These are phyloP conservation scores for Holtermanniella nyarrowii DNA, from an alignment of 768 basidiomycete genomes.

Conservation along the genomic window DNA sequence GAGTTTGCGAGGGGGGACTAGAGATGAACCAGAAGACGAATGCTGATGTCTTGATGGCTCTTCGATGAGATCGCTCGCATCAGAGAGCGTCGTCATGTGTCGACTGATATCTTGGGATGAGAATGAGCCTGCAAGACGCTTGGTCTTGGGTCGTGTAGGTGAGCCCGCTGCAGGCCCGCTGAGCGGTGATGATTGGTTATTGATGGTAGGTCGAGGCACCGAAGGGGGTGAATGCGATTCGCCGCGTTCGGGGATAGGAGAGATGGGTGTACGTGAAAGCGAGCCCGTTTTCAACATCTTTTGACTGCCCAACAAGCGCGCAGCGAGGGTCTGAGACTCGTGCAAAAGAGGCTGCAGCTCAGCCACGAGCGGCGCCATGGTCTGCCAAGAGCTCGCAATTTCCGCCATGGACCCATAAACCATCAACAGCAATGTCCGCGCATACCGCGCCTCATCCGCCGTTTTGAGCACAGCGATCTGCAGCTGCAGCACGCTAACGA, in stretches of 20 bases:
- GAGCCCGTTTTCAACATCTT: slow-evolving; percentile 36
- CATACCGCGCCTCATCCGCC: slow-evolving; percentile 73
- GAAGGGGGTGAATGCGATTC: slow-evolving; percentile 36
- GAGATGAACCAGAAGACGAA: slow-evolving; percentile 32
- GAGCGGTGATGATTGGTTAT: slow-evolving; percentile 30
- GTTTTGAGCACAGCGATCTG: slow-evolving; percentile 56
- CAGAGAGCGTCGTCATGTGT: neutral
- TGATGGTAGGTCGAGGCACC: slow-evolving; percentile 4
- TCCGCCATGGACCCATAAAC: slow-evolving; percentile 85
- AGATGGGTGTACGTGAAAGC: slow-evolving; percentile 36
- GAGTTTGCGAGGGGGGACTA: slow-evolving; percentile 25
- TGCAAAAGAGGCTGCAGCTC: slow-evolving; percentile 55
- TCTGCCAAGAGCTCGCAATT: slow-evolving; percentile 72
- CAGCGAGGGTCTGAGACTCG: slow-evolving; percentile 34
- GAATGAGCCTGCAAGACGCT: slow-evolving; percentile 90
- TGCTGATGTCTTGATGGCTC: neutral
- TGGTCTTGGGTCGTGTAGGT: slow-evolving; percentile 43
- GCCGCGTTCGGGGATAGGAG: slow-evolving; percentile 38
- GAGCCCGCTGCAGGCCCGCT: slow-evolving; percentile 13
- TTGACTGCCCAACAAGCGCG: slow-evolving; percentile 10
- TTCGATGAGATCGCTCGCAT: slow-evolving; percentile 45
- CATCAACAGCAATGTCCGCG: slow-evolving; percentile 72
- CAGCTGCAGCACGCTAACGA: slow-evolving; percentile 67
- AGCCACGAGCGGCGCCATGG: slow-evolving; percentile 60
- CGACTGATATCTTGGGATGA: slow-evolving; percentile 76